Evolutionary conservation across 495 filamentous ascomycete species (phyloP), one percentile per base, ranked within the genome.

Genomic region (Penicillium macrosclerotiorum): DNA sequence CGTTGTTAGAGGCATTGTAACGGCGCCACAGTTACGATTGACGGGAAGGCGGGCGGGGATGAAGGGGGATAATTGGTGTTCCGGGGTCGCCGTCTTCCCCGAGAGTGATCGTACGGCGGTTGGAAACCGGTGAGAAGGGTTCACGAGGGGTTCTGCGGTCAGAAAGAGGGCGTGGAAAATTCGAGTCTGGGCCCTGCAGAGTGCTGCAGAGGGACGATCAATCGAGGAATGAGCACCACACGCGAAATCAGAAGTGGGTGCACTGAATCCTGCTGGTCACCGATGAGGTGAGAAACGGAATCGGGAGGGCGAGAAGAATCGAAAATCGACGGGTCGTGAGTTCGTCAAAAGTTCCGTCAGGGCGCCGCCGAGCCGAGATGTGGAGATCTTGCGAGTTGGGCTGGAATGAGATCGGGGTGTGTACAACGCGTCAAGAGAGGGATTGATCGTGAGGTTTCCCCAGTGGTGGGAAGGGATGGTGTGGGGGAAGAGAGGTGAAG

Each of bases 1-100:
- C 25, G 79, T 79, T 63, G 82, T 77, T 69, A 87, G 73, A 69
- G 80, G 75, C 83, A 86, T 86, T 40, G 32, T 67, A 44, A 46
- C 41, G 54, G 48, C 46, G 56, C 57, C 62, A 59, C 59, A 52
- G 31, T 49, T 49, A 45, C 25, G 12, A 27, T 45, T 27, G 40
- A 29, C 14, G 34, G 8, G 22, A 13, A 27, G 26, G 8, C 26
- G 32, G 22, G 34, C 26, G 20, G 30, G 23, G 29, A 33, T 42
- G 41, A 40, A 12, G 43, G 52, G n/a, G n/a, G n/a, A n/a, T n/a
- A n/a, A n/a, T n/a, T 53, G 51, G 37, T 63, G 63, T 66, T 71
- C 65, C 69, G 71, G 71, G 71, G 71, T 72, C 69, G 71, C 71
- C 71, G 71, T 72, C 63, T 72, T 64, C 68, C 69, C 69, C 69